Base-by-base conservation (phyloP, 768 basidiomycete species). In the Chalciporus chontae region DNA sequence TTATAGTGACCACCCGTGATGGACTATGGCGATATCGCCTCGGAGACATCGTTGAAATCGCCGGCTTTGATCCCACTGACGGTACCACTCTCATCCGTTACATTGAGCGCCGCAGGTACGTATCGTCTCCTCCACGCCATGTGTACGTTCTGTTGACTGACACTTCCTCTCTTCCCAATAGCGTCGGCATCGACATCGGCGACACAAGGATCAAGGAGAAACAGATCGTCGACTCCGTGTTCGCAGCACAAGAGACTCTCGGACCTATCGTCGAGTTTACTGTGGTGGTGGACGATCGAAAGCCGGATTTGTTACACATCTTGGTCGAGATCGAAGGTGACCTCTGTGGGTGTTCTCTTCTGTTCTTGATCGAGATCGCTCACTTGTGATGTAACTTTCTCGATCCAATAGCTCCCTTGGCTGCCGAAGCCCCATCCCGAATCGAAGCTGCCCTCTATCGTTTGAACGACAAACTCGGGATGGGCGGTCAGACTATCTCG, bases 11-110 rank as follows among this genome's bases (percentile, higher is more conserved):
- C 1, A 50, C 56, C 4, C 56, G 58, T 7, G 51, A 63, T 21
- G 61, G 55, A 5, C 34, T 62, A 37, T 62, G 60, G 61, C 60
- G 57, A 13, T 57, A 63, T n/a, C 57, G 60, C 13, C 54, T 60
- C 3, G 61, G 61, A 3, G 61, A 62, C 39, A 45, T 62, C 31
- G 19, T 59, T 8, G 55, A 62, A 32, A 19, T 60, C 19, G 36
- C 39, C 4, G 61, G 58, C 2, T 57, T 59, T 44, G 48, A 59
- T 39, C 47, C 61, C 2, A 19, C 15, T 3, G 61, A 62, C n/a
- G 61, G 57, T 18, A 40, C 46, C 18, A 61, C 61, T 3, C 50
- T 63, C 9, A 17, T 60, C 26, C 56, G 51, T 31, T 63, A 49
- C 37, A 46, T 63, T 6, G 58, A 63, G 21, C 61, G 58, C 2